These are phyloP conservation scores for Termitomyces sp. DNA, from an alignment of 768 basidiomycete species.

Conservation along the genomic window DNA sequence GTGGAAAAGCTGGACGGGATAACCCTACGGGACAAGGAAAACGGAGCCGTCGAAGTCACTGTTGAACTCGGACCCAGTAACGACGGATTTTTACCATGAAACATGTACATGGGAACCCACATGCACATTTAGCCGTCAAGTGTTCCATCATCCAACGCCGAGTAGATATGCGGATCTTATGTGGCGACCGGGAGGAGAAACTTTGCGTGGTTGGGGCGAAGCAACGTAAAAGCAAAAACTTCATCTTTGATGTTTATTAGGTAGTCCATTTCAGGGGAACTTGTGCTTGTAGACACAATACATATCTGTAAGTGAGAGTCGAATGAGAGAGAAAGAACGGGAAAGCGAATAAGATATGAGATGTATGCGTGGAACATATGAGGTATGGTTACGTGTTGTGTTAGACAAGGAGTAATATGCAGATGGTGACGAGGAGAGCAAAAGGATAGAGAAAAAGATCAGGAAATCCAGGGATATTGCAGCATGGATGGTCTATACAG, in stretches of 20 bases:
- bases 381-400: slow-evolving; percentile 1
- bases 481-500: slow-evolving; percentile 19
- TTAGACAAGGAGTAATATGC: slow-evolving; percentile 7
- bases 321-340: slow-evolving; percentile 3
- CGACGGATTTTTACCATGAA: too few relatives aligned
- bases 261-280: slow-evolving; percentile 15
- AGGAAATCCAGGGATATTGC: slow-evolving; percentile 18
- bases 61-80: too few relatives aligned
- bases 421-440: slow-evolving; percentile 4
- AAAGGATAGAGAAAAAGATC: slow-evolving; percentile 1
- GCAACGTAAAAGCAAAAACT: neutral
- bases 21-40: neutral
- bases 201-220: neutral
- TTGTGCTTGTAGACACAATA: slow-evolving; percentile 11
- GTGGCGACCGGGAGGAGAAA: too few relatives aligned
- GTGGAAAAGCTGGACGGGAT: too few relatives aligned
- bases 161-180: neutral
- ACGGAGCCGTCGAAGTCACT: too few relatives aligned
- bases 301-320: slow-evolving; percentile 14
- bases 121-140: neutral
- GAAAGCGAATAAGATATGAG: slow-evolving; percentile 13
- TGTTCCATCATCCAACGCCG: neutral
- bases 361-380: slow-evolving; percentile 5
- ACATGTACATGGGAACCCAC: too few relatives aligned
- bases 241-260: slow-evolving; percentile 12